phyloP scores from a whole-genome alignment of 768 basidiomycete species.

The Tremella yokohamensis region DNA sequence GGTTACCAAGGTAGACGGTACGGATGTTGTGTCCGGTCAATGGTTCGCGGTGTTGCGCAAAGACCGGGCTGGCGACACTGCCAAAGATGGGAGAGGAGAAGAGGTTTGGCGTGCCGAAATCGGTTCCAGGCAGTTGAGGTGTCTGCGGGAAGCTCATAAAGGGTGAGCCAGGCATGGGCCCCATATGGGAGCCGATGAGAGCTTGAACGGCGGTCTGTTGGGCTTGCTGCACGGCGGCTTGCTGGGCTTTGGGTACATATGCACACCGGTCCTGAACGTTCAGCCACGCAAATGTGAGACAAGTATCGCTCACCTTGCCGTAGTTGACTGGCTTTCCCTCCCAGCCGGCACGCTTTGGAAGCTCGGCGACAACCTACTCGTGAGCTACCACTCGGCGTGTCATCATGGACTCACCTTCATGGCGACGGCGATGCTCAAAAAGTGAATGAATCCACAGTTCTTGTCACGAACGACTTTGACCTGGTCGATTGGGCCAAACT shows the following conservation, averaged over 20 bases:
- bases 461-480: slow-evolving; percentile 99
- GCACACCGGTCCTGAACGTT: slow-evolving; percentile 73
- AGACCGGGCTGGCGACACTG: slow-evolving; percentile 45
- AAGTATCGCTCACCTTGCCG: slow-evolving; percentile 60
- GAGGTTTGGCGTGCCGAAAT: slow-evolving; percentile 32
- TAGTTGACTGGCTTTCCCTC: slow-evolving; percentile 95
- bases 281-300: neutral
- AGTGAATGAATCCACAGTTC: slow-evolving; percentile 98
- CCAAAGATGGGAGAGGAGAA: slow-evolving; percentile 5
- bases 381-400: neutral
- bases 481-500: slow-evolving; percentile 92
- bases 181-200: slow-evolving; percentile 45
- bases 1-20: slow-evolving; percentile 92
- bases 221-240: slow-evolving; percentile 68
- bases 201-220: slow-evolving; percentile 52
- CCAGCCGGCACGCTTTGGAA: slow-evolving; percentile 89
- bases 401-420: slow-evolving; percentile 67
- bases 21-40: slow-evolving; percentile 64
- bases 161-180: slow-evolving; percentile 45
- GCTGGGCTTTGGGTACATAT: slow-evolving; percentile 75
- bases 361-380: slow-evolving; percentile 78
- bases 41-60: slow-evolving; percentile 30
- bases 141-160: slow-evolving; percentile 43
- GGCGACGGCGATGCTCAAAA: slow-evolving; percentile 88
- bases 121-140: slow-evolving; percentile 30